Base-by-base conservation (phyloP, 2,329 filamentous ascomycete genomes). In the Fusarium tjaetaba region DNA sequence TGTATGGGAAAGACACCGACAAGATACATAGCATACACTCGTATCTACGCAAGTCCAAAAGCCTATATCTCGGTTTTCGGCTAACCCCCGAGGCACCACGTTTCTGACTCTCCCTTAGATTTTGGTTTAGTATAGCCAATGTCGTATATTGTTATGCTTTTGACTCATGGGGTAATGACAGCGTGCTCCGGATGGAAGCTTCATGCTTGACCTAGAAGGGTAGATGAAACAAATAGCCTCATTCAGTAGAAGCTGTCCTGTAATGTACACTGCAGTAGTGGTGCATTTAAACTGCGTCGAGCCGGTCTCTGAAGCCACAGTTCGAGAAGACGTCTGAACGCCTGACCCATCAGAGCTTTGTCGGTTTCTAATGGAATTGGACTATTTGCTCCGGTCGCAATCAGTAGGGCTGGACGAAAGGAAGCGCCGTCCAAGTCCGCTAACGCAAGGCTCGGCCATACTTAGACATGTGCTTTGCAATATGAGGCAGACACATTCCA, bases 1-100 rank as follows among this genome's bases (percentile, higher is more conserved):
- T 58, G 24, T 49, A 68, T 64, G 38, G 34, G 55, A 51, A 43
- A 13, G 32, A 26, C 48, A 53, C 32, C 51, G 28, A 28, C 20
- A 28, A 20, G 36, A 10, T 38, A 30, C 36, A 53, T 34, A 32
- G 56, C 48, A 36, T 55, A 56, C 38, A 32, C 18, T 59, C 28
- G 53, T 59, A 62, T 57, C 41, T 58, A 36, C 56, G 56, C 20
- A 18, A n/a, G 32, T 28, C 26, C 20, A 26, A 45, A 59, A 61
- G 14, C 32, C 36, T 30, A 58, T 39, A 22, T 57, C 61, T 70
- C 61, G 65, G 65, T 53, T 61, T 72, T 78, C 76, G 76, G 73
- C 68, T 73, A 76, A 73, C 68, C 48, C 67, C 76, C 71, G 76
- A 78, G 53, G 52, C 61, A 69, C 62, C 41, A 38, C 32, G 24